Conservation (phyloP, 441 rosid genomes). For the Erysimum pusillum region DNA sequence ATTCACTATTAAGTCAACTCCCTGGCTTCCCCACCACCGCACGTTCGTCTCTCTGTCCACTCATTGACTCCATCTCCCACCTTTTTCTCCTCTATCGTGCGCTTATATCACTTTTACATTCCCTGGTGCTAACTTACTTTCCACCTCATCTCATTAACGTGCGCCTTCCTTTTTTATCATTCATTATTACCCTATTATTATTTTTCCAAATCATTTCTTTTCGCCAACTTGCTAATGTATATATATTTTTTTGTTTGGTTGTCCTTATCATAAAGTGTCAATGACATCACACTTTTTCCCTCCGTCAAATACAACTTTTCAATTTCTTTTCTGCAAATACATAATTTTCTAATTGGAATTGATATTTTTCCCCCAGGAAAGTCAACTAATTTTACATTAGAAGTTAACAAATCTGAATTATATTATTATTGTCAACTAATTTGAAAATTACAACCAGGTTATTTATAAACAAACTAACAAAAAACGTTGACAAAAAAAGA, state of each 20-base stretch:
- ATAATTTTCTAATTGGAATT: neutral
- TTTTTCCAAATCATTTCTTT: conserved; percentile 28
- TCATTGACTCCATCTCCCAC: conserved; percentile 41
- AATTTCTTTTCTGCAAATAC: neutral
- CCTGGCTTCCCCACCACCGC: conserved; percentile 47
- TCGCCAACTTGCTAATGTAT: conserved; percentile 41
- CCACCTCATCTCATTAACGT: conserved; percentile 30
- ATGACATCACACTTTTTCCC: conserved; percentile 39
- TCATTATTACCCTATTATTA: conserved; percentile 33
- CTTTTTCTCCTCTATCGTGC: conserved; percentile 37
- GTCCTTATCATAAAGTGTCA: conserved; percentile 41
- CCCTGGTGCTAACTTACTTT: conserved; percentile 34
- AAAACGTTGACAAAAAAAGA: conserved; percentile 19
- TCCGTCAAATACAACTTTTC: conserved; percentile 16
- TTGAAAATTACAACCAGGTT: conserved; percentile 20
- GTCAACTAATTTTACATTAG: conserved; percentile 39
- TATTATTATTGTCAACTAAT: conserved; percentile 2
- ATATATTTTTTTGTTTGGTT: neutral
- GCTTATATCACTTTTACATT: conserved; percentile 9
- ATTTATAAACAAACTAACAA: neutral
- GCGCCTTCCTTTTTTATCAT: conserved; percentile 9
- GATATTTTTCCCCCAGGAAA: neutral
- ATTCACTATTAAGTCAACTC: conserved; percentile 46
- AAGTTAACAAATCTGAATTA: neutral
- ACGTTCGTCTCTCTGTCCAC: conserved; percentile 51